Base-by-base conservation (phyloP, 2,329 filamentous ascomycete species). In the Aspergillus melleus region DNA sequence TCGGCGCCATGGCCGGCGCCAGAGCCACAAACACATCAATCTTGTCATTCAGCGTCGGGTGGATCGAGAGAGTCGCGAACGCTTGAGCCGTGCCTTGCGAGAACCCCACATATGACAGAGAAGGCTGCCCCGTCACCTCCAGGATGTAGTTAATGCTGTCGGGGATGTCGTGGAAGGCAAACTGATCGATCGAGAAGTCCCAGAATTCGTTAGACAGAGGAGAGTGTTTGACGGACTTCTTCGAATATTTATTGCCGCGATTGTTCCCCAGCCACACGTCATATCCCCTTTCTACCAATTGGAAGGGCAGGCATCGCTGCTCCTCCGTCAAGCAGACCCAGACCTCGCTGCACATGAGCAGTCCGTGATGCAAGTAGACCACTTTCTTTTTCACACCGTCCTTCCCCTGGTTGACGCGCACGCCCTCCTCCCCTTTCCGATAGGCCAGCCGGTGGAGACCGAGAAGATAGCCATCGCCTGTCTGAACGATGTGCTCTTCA, bases 261-360 rank as follows among this genome's bases (percentile, higher is more conserved):
- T 99, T 99, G 76, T 99, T 99, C 54, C 95, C 95, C 63, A 99
- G 83, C 91, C 95, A 99, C 65, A 98, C 94, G 80, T 99, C 95
- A 69, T 96, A 99, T 2, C 95, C 95, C 70, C 86, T 85, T 70
- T 97, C 92, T 0, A 96, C 92, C 49, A 99, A 81, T 66, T 90
- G 85, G 73, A 99, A 98, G 0, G 95, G 92, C 44, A 99, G 81
- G 66, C 90, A 94, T 67, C 93, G 86, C 75, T 96, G 85, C 67
- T 89, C 88, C 66, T 97, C 91, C 0, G 94, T 96, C 72, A 94
- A 79, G 72, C 92, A 96, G 9, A 98, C 91, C 95, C 95, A 99
- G 36, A 99, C 94, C 76, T 99, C 95, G 68, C 92, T 96, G 77
- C 97, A 98, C 95, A 99, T 99, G 72, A 99, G 85, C 59, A 99